Conservation (phyloP, 768 basidiomycete genomes). For the Lactarius hengduanensis region DNA sequence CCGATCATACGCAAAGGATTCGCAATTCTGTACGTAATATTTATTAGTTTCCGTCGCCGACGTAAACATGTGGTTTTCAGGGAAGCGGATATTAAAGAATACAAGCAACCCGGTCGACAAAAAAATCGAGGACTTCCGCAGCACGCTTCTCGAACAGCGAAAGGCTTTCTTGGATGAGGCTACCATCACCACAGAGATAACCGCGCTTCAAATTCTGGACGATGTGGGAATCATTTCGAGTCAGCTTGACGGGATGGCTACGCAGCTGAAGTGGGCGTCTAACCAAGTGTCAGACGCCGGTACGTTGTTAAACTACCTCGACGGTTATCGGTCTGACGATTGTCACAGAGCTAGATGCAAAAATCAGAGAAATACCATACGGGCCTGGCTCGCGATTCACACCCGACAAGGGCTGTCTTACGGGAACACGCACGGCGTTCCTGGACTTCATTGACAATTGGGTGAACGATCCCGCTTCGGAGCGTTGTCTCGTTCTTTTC, state of each 20-base stretch:
- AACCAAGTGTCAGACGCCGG: not conserved
- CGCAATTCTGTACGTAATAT: too few species aligned
- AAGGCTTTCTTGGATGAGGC: too few species aligned
- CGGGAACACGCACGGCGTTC: not conserved
- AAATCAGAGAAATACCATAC: not conserved
- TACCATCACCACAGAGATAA: too few species aligned
- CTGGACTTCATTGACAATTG: not conserved
- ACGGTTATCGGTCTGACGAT: not conserved
- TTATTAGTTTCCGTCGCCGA: too few species aligned
- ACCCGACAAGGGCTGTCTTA: not conserved
- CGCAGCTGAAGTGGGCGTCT: not conserved
- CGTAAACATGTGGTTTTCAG: too few species aligned
- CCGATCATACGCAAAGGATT: too few species aligned
- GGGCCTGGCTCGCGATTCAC: not conserved
- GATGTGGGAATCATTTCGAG: not conserved
- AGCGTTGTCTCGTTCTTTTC: not conserved
- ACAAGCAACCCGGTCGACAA: too few species aligned
- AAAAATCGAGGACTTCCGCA: too few species aligned
- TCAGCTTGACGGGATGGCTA: not conserved
- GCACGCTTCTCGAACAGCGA: too few species aligned
- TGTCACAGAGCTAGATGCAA: not conserved
- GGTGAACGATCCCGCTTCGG: not conserved
- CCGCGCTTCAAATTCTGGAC: not conserved
- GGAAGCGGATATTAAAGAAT: too few species aligned
- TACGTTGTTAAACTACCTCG: not conserved